A percentile compares a stretch with the other conserved stretches of the same genome.
Conservation (phyloP, 1,284 basidiomycete genomes). For the Moesziomyces antarcticus region DNA sequence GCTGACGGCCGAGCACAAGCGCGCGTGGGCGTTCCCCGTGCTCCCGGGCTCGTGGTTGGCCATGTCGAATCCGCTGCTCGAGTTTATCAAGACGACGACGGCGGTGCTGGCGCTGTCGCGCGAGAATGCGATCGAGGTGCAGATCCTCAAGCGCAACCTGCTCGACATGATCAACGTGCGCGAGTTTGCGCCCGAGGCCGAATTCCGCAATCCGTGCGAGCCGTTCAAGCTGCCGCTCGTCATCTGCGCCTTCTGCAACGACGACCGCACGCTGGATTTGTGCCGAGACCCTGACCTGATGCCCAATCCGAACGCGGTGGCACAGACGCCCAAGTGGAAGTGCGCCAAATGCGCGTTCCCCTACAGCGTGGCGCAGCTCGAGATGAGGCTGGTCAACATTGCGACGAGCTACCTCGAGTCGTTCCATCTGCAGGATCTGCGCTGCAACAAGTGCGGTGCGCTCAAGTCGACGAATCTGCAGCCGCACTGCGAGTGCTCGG, state of each 20-base stretch:
- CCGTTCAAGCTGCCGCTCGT: conserved; percentile 87
- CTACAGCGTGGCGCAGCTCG: conserved; percentile 86
- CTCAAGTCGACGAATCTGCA: conserved; percentile 87
- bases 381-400: conserved; percentile 83
- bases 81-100: conserved; percentile 89
- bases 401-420: conserved; percentile 78
- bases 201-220: conserved; percentile 87
- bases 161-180: conserved; percentile 88
- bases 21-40: conserved; percentile 76
- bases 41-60: conserved; percentile 86
- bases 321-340: conserved; percentile 57
- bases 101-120: conserved; percentile 78
- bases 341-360: conserved; percentile 79
- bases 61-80: conserved; percentile 79
- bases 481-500: conserved; percentile 84
- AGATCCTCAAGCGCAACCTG: conserved; percentile 86
- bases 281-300: conserved; percentile 90
- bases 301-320: conserved; percentile 68
- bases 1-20: conserved; percentile 69
- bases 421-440: conserved; percentile 85
- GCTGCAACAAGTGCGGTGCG: conserved; percentile 86
- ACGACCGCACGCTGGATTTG: conserved; percentile 90
- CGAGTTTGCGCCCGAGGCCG: conserved; percentile 74
- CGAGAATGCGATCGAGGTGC: conserved; percentile 85
- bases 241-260: conserved; percentile 89